Evolutionary conservation across 331 rosid species (phyloP).

Genomic region (Acacia concinna): DNA sequence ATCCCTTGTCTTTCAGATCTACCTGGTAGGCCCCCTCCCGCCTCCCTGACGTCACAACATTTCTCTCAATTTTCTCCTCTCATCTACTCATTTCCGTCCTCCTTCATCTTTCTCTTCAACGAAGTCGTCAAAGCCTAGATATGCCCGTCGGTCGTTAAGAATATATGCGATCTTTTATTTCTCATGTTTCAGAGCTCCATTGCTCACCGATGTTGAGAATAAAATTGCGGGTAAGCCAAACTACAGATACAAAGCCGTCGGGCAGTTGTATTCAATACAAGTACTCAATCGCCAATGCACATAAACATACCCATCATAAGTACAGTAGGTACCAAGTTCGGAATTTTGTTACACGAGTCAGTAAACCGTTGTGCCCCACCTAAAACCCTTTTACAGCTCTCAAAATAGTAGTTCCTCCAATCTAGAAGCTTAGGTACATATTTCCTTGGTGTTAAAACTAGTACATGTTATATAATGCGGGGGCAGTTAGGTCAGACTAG

Average conservation of each 20-base stretch:
- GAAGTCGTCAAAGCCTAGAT: background rate
- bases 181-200: background rate
- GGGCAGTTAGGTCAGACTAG: slow-evolving; percentile 7
- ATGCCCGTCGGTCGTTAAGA: background rate
- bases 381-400: background rate
- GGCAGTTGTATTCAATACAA: background rate
- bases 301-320: too few species aligned
- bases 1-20: background rate
- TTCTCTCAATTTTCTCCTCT: background rate
- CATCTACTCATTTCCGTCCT: background rate
- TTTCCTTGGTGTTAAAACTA: background rate
- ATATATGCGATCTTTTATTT: background rate
- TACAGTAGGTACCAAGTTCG: background rate
- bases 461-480: background rate
- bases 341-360: background rate
- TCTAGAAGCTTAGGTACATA: background rate
- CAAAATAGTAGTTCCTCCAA: slow-evolving; percentile 6
- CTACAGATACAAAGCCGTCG: background rate
- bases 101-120: background rate
- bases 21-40: background rate
- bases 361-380: background rate
- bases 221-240: background rate
- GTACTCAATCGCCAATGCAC: too few species aligned
- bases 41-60: background rate
- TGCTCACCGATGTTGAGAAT: background rate